Conservation (phyloP, 2,329 filamentous ascomycete species). For the Sarocladium oryzae region DNA sequence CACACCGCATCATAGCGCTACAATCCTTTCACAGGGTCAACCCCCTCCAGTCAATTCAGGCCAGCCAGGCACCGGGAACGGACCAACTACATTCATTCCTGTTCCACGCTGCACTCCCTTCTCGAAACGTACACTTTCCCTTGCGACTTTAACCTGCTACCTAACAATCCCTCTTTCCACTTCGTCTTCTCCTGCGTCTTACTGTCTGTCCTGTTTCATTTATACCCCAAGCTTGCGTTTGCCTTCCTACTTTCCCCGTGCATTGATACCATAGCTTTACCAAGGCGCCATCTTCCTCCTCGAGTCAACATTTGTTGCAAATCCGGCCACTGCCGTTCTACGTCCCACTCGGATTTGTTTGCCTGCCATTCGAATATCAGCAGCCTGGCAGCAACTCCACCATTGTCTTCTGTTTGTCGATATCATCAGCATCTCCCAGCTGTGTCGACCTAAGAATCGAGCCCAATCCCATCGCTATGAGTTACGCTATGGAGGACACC, state of each 20-base stretch:
- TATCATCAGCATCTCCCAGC: not conserved
- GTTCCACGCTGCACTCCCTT: slow-evolving; percentile 3
- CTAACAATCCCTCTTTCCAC: not conserved
- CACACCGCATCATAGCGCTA: slow-evolving; percentile 12
- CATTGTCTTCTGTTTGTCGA: too few species aligned
- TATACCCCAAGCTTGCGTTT: slow-evolving; percentile 2
- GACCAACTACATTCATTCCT: slow-evolving; percentile 5
- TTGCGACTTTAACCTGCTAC: not conserved
- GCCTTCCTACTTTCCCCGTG: not conserved
- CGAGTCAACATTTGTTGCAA: too few species aligned
- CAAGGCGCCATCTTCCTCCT: not conserved
- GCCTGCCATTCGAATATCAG: not conserved
- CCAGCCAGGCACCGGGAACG: not conserved
- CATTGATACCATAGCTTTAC: not conserved
- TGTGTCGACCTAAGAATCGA: not conserved
- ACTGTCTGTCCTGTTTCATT: not conserved
- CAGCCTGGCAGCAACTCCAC: not conserved
- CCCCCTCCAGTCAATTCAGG: not conserved
- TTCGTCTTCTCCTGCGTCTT: not conserved
- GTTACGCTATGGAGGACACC: slow-evolving; percentile 44
- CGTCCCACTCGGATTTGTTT: too few species aligned
- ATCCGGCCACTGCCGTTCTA: not conserved
- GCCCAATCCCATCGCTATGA: slow-evolving; percentile 23
- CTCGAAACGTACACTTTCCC: not conserved
- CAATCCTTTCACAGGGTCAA: not conserved